Conservation (phyloP, 2,329 filamentous ascomycete species). For the Microsporum ferrugineum region DNA sequence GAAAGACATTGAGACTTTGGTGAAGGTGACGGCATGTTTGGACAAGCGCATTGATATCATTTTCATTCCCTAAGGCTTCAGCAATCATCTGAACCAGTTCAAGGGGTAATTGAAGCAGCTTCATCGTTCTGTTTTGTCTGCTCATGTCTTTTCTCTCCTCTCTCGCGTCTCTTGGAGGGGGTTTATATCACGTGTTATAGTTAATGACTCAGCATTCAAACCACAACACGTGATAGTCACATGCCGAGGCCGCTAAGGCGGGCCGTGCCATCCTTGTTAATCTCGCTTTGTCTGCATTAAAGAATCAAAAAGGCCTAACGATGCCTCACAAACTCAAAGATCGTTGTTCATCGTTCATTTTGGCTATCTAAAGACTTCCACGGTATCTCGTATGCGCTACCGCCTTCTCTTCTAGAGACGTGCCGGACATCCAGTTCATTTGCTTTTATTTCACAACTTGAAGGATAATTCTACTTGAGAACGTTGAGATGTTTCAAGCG, state of each 20-base stretch:
- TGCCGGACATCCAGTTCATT: too few species aligned
- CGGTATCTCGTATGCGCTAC: too few species aligned
- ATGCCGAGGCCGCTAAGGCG: neutral
- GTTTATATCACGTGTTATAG: too few species aligned
- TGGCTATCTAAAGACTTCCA: too few species aligned
- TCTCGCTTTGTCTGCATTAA: neutral
- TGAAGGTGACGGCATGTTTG: constrained; percentile 8
- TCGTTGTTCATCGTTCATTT: neutral
- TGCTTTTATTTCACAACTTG: too few species aligned
- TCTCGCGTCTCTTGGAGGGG: neutral
- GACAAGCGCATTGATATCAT: constrained; percentile 11
- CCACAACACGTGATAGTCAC: neutral
- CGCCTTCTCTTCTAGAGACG: too few species aligned
- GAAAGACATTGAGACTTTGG: constrained; percentile 9
- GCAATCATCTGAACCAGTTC: neutral
- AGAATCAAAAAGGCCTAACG: neutral
- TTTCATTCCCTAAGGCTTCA: neutral
- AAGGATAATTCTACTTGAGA: neutral
- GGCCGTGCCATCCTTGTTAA: neutral
- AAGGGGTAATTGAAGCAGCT: neutral
- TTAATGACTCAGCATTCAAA: too few species aligned
- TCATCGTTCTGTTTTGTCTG: neutral
- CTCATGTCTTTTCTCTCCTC: neutral
- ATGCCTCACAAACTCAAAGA: neutral
- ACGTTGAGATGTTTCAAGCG: neutral